These are phyloP conservation scores for Salix arbutifolia DNA, from an alignment of 345 rosid genomes.

Conservation along the genomic window DNA sequence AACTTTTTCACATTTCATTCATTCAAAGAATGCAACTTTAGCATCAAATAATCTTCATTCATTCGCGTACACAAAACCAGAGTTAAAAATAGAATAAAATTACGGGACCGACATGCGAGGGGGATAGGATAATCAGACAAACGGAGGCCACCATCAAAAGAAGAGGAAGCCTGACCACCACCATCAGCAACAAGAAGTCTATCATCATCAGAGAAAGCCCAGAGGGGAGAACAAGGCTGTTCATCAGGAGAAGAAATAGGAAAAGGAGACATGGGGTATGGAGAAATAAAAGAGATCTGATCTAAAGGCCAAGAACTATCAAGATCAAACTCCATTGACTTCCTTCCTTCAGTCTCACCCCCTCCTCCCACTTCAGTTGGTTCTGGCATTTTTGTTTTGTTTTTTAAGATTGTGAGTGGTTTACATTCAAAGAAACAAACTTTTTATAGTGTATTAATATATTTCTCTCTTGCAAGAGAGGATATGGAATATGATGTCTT, in stretches of 20 bases:
- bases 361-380: background rate
- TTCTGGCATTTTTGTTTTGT: constrained; percentile 42
- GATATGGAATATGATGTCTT: constrained; percentile 5
- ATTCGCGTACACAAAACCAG: background rate
- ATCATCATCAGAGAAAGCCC: constrained; percentile 71
- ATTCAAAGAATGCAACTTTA: background rate
- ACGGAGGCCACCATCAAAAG: constrained; percentile 19
- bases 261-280: constrained; percentile 58
- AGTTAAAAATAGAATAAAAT: background rate
- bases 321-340: constrained; percentile 57
- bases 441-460: background rate
- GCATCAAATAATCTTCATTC: background rate
- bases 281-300: constrained; percentile 43
- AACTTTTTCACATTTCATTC: background rate
- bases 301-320: constrained; percentile 70
- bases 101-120: constrained; percentile 45
- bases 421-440: background rate
- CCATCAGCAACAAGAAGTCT: constrained; percentile 2
- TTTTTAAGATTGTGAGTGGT: background rate
- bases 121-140: constrained; percentile 45
- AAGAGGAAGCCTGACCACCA: constrained; percentile 4
- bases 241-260: constrained; percentile 48
- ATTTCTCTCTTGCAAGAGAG: background rate
- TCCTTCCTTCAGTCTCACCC: background rate
- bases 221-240: constrained; percentile 82